Evolutionary conservation across 805 yeast genomes (phyloP).

Genomic region (Candida ovalis): DNA sequence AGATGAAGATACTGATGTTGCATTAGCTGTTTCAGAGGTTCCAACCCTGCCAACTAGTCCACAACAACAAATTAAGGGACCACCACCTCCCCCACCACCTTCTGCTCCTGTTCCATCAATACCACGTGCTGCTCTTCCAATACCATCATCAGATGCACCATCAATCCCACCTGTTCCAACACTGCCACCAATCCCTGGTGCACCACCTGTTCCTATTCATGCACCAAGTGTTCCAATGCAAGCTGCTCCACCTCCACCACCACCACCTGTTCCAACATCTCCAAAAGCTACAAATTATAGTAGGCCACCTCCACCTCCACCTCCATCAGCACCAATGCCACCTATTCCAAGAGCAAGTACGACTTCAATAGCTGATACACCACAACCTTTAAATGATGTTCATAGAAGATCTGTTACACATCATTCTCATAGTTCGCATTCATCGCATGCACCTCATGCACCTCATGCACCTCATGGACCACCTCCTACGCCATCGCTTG

Average conservation of each 20-base stretch:
- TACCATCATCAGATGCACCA: slow-evolving; percentile 10
- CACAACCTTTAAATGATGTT: slow-evolving; percentile 8
- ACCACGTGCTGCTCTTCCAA: slow-evolving; percentile 3
- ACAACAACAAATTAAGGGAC: slow-evolving; percentile 8
- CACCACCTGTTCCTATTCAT: slow-evolving; percentile 17
- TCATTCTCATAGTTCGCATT: slow-evolving; percentile 11
- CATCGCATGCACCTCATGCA: slow-evolving; percentile 13
- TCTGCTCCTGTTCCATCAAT: slow-evolving; percentile 9
- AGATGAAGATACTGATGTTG: slow-evolving; percentile 48
- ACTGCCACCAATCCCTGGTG: slow-evolving; percentile 12
- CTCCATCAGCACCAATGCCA: slow-evolving; percentile 23
- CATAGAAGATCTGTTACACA: slow-evolving; percentile 2
- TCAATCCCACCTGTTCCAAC: slow-evolving; percentile 17
- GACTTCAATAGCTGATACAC: slow-evolving; percentile 8
- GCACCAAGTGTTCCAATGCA: slow-evolving; percentile 2
- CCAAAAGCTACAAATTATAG: slow-evolving; percentile 16
- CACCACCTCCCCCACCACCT: slow-evolving; percentile 16
- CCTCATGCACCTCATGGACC: slow-evolving; percentile 14
- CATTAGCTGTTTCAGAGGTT: slow-evolving; percentile 1
- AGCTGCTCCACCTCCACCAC: slow-evolving; percentile 2
- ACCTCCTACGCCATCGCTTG: slow-evolving; percentile 1
- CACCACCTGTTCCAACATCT: slow-evolving; percentile 22
- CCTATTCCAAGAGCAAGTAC: slow-evolving; percentile 21
- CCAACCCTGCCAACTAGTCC: slow-evolving; percentile 4
- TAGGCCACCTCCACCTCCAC: slow-evolving; percentile 15